Percentiles rank a stretch among this genome's conserved stretches.
Evolutionary conservation across 177 flowering plant genomes (phyloP).

Genomic region (Vitis hybrid): DNA sequence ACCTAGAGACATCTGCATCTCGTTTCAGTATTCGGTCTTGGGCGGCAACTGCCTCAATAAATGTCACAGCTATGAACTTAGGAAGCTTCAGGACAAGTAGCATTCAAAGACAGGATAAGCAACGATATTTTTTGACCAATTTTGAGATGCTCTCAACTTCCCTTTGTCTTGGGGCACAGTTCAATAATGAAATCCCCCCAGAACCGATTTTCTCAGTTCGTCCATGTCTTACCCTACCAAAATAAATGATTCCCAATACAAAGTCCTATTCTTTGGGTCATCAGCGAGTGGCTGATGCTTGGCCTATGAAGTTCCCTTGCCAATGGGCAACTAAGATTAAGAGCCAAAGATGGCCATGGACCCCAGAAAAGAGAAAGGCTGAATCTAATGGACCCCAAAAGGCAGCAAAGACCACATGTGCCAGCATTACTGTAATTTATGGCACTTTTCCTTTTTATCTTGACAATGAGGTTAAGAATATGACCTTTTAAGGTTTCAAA

Average conservation of each 20-base stretch:
- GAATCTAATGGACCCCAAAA: not conserved
- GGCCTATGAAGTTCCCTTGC: slow-evolving; percentile 14
- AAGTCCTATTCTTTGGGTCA: not conserved
- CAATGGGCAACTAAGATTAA: slow-evolving; percentile 13
- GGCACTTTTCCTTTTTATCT: not conserved
- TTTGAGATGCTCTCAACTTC: too few species aligned
- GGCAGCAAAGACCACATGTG: too few species aligned
- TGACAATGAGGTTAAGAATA: too few species aligned
- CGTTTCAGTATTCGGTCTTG: too few species aligned
- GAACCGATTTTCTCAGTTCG: not conserved
- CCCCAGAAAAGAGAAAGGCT: slow-evolving; percentile 4
- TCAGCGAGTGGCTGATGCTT: slow-evolving; percentile 1
- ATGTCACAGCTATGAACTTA: too few species aligned
- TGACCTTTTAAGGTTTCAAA: not conserved
- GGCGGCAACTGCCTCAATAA: too few species aligned
- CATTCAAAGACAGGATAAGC: too few species aligned
- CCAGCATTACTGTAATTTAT: not conserved
- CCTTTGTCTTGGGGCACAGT: too few species aligned
- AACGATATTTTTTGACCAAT: too few species aligned
- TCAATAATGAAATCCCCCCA: too few species aligned
- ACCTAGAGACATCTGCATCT: too few species aligned
- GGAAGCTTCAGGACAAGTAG: too few species aligned
- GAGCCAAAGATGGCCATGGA: slow-evolving; percentile 4
- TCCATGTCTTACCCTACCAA: not conserved
- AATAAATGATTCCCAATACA: not conserved